Evolutionary conservation across 2,329 filamentous ascomycete genomes (phyloP).

Genomic region (Penicillium sp.): DNA sequence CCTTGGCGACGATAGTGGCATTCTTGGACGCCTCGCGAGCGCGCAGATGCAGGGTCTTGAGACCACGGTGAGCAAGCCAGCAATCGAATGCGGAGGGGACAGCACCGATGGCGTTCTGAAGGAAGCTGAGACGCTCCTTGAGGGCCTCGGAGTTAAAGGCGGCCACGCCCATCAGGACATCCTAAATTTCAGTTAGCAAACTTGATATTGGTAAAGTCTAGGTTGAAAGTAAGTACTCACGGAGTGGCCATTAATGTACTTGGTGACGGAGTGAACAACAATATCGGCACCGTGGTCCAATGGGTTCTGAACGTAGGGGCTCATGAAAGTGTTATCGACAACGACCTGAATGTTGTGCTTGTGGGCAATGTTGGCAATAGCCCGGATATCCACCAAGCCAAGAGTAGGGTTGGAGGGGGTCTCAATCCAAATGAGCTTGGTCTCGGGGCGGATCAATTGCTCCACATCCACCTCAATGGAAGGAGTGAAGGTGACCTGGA

Average conservation of each 20-base stretch:
- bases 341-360: conserved; percentile 87
- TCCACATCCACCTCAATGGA: conserved; percentile 86
- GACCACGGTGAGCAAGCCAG: conserved; percentile 94
- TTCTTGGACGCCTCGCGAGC: conserved; percentile 81
- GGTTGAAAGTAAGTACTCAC: conserved; percentile 29
- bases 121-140: conserved; percentile 74
- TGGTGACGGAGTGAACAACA: conserved; percentile 94
- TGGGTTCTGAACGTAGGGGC: conserved; percentile 94
- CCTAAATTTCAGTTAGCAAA: conserved; percentile 43
- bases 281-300: conserved; percentile 94
- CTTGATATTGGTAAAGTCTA: background rate
- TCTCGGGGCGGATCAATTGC: conserved; percentile 80
- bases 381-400: conserved; percentile 85
- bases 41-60: conserved; percentile 94
- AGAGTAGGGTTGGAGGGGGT: conserved; percentile 92
- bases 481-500: conserved; percentile 90
- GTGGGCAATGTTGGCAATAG: conserved; percentile 79
- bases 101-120: conserved; percentile 96
- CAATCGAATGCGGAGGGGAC: conserved; percentile 93
- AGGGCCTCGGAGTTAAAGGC: conserved; percentile 88
- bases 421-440: conserved; percentile 97
- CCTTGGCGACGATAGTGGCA: conserved; percentile 71
- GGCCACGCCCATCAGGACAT: conserved; percentile 96
- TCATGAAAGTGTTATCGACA: conserved; percentile 99
- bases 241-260: conserved; percentile 97